Percentiles rank a stretch among this genome's conserved stretches.
phyloP scores from a whole-genome alignment of 129 eudicot species.

The Dittrichia graveolens region DNA sequence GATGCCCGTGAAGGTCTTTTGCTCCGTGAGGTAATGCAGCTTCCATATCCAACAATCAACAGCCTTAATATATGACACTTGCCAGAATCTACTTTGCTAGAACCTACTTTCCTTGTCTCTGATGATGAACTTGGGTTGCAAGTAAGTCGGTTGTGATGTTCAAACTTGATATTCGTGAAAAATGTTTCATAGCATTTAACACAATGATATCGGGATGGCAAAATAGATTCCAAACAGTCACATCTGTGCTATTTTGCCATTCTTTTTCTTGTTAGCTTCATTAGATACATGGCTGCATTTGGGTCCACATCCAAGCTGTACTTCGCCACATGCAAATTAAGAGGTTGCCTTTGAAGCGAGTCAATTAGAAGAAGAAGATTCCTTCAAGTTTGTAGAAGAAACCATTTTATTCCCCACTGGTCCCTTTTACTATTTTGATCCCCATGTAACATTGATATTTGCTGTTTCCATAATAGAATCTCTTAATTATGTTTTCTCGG shows the following conservation, averaged over 20 bases:
- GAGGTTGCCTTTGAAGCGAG: constrained; percentile 35
- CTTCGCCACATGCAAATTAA: constrained; percentile 38
- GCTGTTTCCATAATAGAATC: constrained; percentile 42
- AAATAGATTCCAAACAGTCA: constrained; percentile 48
- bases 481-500: constrained; percentile 31
- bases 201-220: constrained; percentile 49
- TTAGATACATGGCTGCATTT: constrained; percentile 6
- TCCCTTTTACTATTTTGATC: no score
- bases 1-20: no score
- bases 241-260: constrained; percentile 32
- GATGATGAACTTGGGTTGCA: neutral
- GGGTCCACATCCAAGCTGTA: constrained; percentile 29
- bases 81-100: neutral
- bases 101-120: neutral
- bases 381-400: neutral
- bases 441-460: constrained; percentile 4
- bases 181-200: constrained; percentile 49
- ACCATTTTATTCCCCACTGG: neutral
- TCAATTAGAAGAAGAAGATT: neutral
- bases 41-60: no score
- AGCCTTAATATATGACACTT: neutral
- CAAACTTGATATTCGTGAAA: constrained; percentile 35
- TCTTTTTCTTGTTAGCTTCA: constrained; percentile 18
- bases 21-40: no score
- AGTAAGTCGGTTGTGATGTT: neutral